These are phyloP conservation scores for Hygrophoropsis aurantiaca DNA, from an alignment of 768 basidiomycete species.

Conservation along the genomic window DNA sequence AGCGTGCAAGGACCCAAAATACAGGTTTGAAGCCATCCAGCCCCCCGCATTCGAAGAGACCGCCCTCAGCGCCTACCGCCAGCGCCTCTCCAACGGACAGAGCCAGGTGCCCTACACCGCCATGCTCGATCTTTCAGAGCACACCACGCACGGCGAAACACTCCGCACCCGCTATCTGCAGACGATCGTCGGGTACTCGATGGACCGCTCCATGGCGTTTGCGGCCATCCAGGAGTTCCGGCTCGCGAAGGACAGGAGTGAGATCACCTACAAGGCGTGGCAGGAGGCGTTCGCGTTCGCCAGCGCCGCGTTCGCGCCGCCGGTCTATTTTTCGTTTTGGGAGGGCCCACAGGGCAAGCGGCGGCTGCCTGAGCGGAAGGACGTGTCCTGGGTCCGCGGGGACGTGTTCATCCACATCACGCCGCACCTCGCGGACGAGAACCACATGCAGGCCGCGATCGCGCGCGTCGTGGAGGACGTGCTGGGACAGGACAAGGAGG, in stretches of 20 bases:
- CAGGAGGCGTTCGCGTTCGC: not conserved
- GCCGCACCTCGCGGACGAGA: constrained; percentile 1
- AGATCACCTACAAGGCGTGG: not conserved
- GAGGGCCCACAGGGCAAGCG: too few relatives aligned
- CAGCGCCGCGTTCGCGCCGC: not conserved
- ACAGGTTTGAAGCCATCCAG: too few relatives aligned
- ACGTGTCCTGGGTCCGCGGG: constrained; percentile 3
- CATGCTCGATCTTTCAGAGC: too few relatives aligned
- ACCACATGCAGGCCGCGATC: not conserved
- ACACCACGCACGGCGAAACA: not conserved
- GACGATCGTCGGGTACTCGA: not conserved
- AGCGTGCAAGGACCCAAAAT: too few relatives aligned
- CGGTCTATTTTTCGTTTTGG: too few relatives aligned
- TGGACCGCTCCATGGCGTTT: not conserved
- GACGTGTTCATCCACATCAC: constrained; percentile 1
- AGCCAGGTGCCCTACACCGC: too few relatives aligned
- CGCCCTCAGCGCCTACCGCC: too few relatives aligned
- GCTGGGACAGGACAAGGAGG: not conserved
- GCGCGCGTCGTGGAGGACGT: not conserved
- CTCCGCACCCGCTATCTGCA: not conserved
- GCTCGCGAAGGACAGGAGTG: too few relatives aligned
- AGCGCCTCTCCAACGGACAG: too few relatives aligned
- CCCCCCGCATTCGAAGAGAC: too few relatives aligned
- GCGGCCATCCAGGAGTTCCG: too few relatives aligned
- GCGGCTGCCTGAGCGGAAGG: not conserved